A percentile compares a stretch with the other conserved stretches of the same genome.
Evolutionary conservation across 192 early-diverging fungal genomes (phyloP).

Genomic region (Geosiphon pyriformis): DNA sequence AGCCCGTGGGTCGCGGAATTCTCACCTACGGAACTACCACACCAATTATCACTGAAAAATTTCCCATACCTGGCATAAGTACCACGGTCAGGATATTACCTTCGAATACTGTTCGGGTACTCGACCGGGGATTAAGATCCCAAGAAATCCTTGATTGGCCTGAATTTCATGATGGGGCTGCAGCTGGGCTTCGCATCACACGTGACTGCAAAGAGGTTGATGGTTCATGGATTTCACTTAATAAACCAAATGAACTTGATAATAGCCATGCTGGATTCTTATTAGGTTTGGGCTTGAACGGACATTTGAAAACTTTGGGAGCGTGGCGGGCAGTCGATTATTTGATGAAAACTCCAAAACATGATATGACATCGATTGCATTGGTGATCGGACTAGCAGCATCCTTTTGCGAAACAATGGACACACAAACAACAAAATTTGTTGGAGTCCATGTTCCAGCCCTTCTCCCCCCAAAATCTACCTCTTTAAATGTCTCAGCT

Average conservation of each 20-base stretch:
- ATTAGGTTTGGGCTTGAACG: conserved; percentile 74
- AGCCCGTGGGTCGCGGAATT: conserved; percentile 61
- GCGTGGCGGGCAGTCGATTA: conserved; percentile 56
- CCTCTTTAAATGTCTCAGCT: conserved; percentile 57
- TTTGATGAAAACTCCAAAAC: conserved; percentile 53
- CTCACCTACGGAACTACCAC: conserved; percentile 58
- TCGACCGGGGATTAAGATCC: conserved; percentile 38
- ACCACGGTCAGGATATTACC: conserved; percentile 65
- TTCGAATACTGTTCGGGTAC: conserved; percentile 45
- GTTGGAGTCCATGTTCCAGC: conserved; percentile 74
- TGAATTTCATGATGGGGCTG: conserved; percentile 84
- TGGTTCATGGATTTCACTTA: conserved; percentile 78
- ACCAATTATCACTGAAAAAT: conserved; percentile 48
- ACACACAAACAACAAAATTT: conserved; percentile 58
- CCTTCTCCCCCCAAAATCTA: conserved; percentile 53
- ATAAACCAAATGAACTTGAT: conserved; percentile 49
- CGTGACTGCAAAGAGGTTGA: conserved; percentile 48
- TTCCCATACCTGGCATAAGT: conserved; percentile 51
- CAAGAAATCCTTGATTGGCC: conserved; percentile 67
- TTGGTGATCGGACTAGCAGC: conserved; percentile 72
- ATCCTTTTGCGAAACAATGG: conserved; percentile 61
- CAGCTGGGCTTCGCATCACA: conserved; percentile 65
- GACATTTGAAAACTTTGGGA: conserved; percentile 64
- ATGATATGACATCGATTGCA: conserved; percentile 64
- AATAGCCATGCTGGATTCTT: conserved; percentile 75